phyloP scores from a whole-genome alignment of 2,329 filamentous ascomycete species.

The Plectosphaerella plurivora region DNA sequence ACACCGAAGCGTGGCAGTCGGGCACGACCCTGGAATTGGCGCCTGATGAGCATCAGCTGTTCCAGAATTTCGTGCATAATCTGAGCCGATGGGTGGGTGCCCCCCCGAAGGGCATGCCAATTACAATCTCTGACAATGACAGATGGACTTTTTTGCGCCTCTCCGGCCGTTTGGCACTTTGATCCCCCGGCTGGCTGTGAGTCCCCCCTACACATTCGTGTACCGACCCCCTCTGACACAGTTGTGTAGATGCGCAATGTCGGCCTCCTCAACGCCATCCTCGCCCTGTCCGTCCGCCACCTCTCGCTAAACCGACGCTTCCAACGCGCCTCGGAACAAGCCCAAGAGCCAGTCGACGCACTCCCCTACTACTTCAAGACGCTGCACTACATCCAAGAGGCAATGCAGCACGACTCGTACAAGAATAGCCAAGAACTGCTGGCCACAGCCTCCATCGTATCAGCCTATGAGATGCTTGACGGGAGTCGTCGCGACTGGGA shows the following conservation, averaged over 20 bases:
- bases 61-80: conserved; percentile 8
- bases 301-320: conserved; percentile 8
- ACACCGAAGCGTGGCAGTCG: conserved; percentile 6
- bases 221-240: background rate
- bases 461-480: conserved; percentile 63
- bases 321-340: conserved; percentile 3
- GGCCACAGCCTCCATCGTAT: conserved; percentile 56
- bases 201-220: background rate
- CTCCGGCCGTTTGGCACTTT: conserved; percentile 6
- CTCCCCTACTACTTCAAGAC: conserved; percentile 58
- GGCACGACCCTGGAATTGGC: background rate
- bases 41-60: conserved; percentile 2
- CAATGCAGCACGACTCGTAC: conserved; percentile 54
- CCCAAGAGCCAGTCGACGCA: conserved; percentile 19
- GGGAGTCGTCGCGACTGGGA: conserved; percentile 53
- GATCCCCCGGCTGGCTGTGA: conserved; percentile 7
- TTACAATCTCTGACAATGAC: no score
- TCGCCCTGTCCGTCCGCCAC: conserved; percentile 19
- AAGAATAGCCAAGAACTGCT: conserved; percentile 53
- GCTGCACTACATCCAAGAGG: conserved; percentile 55
- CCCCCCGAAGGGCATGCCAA: no score
- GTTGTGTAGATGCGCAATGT: conserved; percentile 12
- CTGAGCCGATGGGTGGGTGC: conserved; percentile 4
- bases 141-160: conserved; percentile 10
- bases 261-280: conserved; percentile 20